These are phyloP conservation scores for Ceratobasidium sp. DNA, from an alignment of 1,284 basidiomycete species.

Conservation along the genomic window DNA sequence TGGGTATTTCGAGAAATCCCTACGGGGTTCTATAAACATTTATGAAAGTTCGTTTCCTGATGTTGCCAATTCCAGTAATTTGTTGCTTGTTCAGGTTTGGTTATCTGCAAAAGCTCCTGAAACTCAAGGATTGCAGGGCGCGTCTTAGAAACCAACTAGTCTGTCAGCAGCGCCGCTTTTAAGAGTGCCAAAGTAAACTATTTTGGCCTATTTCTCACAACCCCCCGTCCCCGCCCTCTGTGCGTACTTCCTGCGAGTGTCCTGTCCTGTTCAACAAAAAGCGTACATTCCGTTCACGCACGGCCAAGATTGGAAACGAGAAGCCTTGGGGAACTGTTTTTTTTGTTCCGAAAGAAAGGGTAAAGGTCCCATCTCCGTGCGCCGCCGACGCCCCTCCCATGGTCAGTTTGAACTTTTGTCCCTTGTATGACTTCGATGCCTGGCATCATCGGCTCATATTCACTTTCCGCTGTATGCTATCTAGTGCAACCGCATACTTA, in stretches of 20 bases:
- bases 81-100: slow-evolving; percentile 7
- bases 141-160: not conserved
- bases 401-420: not conserved
- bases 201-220: slow-evolving; percentile 6
- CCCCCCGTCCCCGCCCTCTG: slow-evolving; percentile 8
- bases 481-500: slow-evolving; percentile 29
- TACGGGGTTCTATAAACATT: too few relatives aligned
- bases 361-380: slow-evolving; percentile 25
- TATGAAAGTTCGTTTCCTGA: not conserved
- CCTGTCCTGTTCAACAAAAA: not conserved
- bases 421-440: slow-evolving; percentile 10
- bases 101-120: slow-evolving; percentile 17
- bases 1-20: too few relatives aligned
- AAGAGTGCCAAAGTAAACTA: not conserved
- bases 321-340: not conserved
- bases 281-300: not conserved
- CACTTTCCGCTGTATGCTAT: not conserved
- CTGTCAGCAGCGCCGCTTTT: not conserved
- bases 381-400: slow-evolving; percentile 30
- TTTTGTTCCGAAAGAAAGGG: slow-evolving; percentile 14
- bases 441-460: slow-evolving; percentile 19
- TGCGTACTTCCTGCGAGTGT: not conserved
- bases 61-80: not conserved
- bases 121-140: not conserved
- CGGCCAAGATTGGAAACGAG: not conserved